Evolutionary conservation across 2,329 filamentous ascomycete genomes (phyloP), one percentile per base, ranked within the genome.

Genomic region (Colletotrichum filicis): DNA sequence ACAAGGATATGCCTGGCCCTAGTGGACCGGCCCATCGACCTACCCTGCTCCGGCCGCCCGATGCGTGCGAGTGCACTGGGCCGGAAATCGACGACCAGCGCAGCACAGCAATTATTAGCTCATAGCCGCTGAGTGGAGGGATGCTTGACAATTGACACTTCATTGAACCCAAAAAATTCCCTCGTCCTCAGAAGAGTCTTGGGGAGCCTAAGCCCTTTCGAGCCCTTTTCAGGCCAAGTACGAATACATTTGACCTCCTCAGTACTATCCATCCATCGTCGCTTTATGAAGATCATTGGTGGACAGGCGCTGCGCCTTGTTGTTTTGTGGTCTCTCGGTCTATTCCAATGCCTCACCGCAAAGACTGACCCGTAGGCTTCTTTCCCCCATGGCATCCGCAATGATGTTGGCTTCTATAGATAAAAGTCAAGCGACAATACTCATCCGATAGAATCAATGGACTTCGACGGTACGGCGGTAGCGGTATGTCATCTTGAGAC

Each of bases 11-110:
- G 35, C 52, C 70, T 70, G 60, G 70, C 46, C 53, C 46, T 56
- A 60, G 66, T 70, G 70, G 70, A 28, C 66, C 55, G 66, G 59
- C 66, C 70, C 70, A 73, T 69, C 70, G 37, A 65, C 46, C 22
- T 70, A 37, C 59, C 66, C 49, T 64, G 66, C 42, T 37, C 32
- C 70, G 56, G 35, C 35, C 49, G 46, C 60, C 66, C 66, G 55
- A 69, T 60, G 19, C 26, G 70, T 63, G 60, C 66, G 59, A 53
- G 52, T 58, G 59, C 60, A 28, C 66, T 56, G 53, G 65, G 53
- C 68, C 42, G 37, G 66, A 69, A 53, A 63, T 60, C 26, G 46
- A 60, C 70, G 46, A 69, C 59, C 66, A 60, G 30, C 55, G 26
- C 60, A 65, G 59, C 63, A 42, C 42, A 52, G 22, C 70, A 55